Evolutionary conservation across 371 early-diverging fungal species (phyloP), one percentile per base, ranked within the genome.

Genomic region (Blakeslea trispora): DNA sequence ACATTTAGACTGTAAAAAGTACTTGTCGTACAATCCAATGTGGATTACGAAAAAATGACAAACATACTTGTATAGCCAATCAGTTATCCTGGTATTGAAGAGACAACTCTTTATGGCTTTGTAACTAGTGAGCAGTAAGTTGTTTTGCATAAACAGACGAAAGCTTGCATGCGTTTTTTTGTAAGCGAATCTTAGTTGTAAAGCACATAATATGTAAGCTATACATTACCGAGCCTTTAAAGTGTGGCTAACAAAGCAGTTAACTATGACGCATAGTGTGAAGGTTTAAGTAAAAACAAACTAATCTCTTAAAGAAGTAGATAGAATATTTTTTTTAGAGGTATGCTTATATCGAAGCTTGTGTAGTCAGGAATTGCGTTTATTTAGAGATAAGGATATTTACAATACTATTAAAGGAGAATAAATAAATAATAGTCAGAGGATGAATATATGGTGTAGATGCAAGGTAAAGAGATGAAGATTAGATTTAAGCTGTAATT

Each of bases 151-250:
- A 48, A 88, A 89, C 46, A 85, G 85, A 50, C 68, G 79, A 32
- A 77, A 85, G 0, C 88, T 87, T 75, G 91, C 89, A 28, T 5
- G 7, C 7, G 28, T 28, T 7, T 28, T 7, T 28, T 3, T 28
- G 28, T 8, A 17, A 21, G n/a, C n/a, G n/a, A 17, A 1, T 9
- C n/a, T 23, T n/a, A 10, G 31, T 21, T 53, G 24, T 41, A 42
- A 22, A 13, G 23, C 28, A 34, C 21, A 23, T 24, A 88, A 15
- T 86, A 93, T 59, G 94, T 92, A 70, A 79, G 82, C 40, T 69
- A 77, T 32, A 80, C 83, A 31, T 71, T 89, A 21, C 92, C 96
- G 8, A 74, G 68, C 41, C 68, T 96, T 6, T 79, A 88, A 3
- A 35, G 73, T 1, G 81, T 83, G 3, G 91, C 91, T 58, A 70